Evolutionary conservation across 331 rosid genomes (phyloP), one percentile per base, ranked within the genome.

Genomic region (Prunus yedoensis): DNA sequence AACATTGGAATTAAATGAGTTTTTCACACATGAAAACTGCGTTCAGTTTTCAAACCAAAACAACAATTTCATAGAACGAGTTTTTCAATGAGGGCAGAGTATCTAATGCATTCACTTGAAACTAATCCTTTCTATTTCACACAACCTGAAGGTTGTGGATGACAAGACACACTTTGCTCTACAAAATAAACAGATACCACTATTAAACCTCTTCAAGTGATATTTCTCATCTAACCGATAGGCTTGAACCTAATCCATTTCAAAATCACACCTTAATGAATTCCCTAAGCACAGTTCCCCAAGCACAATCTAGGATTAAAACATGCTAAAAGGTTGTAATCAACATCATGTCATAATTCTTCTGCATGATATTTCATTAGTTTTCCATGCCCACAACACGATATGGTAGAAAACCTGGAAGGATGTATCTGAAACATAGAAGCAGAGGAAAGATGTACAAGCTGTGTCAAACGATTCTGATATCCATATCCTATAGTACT

Each of bases 271-370:
- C 38, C 51, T 10, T 65, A 20, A 23, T 41, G 32, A 54, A 72
- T 72, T 72, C 41, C 68, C 16, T 73, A 23, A 21, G 23, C 56
- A 45, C 12, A 20, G 27, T 72, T 72, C 41, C 68, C 16, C 45
- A 23, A 21, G 23, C 56, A 45, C 12, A 20, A 38, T 21, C 21
- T 21, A 21, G 21, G 21, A 21, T 21, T 21, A 21, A 21, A 21
- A 21, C 21, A 21, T 21, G 21, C 21, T 21, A 21, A 21, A 21
- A 21, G 21, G 21, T 21, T 21, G 21, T 21, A 21, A 21, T 21
- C 21, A 21, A 21, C 21, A 21, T 21, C 21, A 21, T 21, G 21
- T 21, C 21, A 21, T 21, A 21, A 21, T 21, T 21, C 21, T 21
- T 21, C 21, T 0, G 21, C 21, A 21, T 0, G 21, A 21, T 21